Evolutionary conservation across 805 yeast species (phyloP), one percentile per base, ranked within the genome.

Genomic region (Tetrapisispora iriomotensis): DNA sequence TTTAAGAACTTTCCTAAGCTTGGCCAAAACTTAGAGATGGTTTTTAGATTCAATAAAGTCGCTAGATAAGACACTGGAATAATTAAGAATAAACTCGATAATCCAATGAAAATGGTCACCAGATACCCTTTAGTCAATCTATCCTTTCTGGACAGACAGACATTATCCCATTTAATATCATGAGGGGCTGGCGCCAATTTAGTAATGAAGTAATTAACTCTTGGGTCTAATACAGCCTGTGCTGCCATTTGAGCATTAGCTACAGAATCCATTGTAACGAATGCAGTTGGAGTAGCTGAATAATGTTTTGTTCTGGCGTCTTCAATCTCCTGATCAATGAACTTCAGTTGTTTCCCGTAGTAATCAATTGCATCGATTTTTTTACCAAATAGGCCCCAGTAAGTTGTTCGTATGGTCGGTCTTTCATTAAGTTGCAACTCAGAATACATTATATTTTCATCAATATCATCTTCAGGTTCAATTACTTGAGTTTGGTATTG

Each of bases 201-300:
- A 3, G 95, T 82, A 26, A 88, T 83, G 38, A 92, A 65, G 42
- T 78, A 83, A 54, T 83, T 80, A 7, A 92, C 86, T 41, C 83
- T 73, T 0, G 96, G 96, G 55, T 88, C 96, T 42, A 92, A 60
- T 0, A 90, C 88, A 0, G 96, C 92, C 58, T 92, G 98, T 0
- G 96, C 96, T 22, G 92, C 80, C 84, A 87, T 81, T 58, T 90
- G 98, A 2, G 97, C 96, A 48, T 87, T 79, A 0, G 96, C 95
- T 3, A 87, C 96, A 0, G 92, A 74, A 47, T 84, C 90, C 95
- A 90, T 83, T 0, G 97, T 92, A 8, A 90, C 77, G 60, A 90
- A 90, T 0, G 97, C 96, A 3, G 90, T 81, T 22, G 94, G 86
- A 0, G 94, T 84, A 0, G 95, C 81, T 0, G 84, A 76, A 52